Base-by-base conservation (phyloP, 176 grass and related monocot genomes). In the Avena eriantha region DNA sequence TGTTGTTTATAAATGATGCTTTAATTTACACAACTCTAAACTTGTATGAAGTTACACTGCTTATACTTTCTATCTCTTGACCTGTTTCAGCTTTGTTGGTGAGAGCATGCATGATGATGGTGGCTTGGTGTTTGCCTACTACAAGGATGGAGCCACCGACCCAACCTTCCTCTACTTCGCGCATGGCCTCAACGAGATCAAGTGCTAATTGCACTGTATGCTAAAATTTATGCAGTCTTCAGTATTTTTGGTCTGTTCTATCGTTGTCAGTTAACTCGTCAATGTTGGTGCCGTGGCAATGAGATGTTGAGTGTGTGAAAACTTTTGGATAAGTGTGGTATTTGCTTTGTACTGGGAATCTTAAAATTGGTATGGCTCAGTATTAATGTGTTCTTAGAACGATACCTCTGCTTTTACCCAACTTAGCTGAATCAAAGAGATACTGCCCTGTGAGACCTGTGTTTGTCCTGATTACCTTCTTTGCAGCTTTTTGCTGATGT, bases 61-160 rank as follows among this genome's bases (percentile, higher is more conserved):
- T 39, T 39, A 39, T 39, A 39, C 36, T 39, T 39, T 39, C 7
- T 39, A 39, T 39, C 36, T 39, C 36, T 39, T 39, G 4, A 39
- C 36, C 36, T 39, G 36, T 39, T 39, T 39, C 36, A 98, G 97
- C 73, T 99, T 99, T 67, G 97, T 99, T 51, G 94, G 97, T 12
- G 97, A 99, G 87, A 94, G 94, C 80, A 99, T 99, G 97, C 87
- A 93, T 21, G 92, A 95, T 61, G 93, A 96, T 41, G 87, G 76
- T 26, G 15, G 76, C 59, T 0, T 99, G 64, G 94, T 99, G 41
- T 96, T 93, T 1, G 97, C 97, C 23, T 99, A 94, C 61, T 99
- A 99, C 85, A 96, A 94, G 88, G 97, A 99, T 0, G 94, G 88
- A 34, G 85, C 90, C 1, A 34, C 90, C 0, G 80, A 96, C 77